These are phyloP conservation scores for Apiospora marii DNA, from an alignment of 2,329 filamentous ascomycete genomes.

Conservation along the genomic window DNA sequence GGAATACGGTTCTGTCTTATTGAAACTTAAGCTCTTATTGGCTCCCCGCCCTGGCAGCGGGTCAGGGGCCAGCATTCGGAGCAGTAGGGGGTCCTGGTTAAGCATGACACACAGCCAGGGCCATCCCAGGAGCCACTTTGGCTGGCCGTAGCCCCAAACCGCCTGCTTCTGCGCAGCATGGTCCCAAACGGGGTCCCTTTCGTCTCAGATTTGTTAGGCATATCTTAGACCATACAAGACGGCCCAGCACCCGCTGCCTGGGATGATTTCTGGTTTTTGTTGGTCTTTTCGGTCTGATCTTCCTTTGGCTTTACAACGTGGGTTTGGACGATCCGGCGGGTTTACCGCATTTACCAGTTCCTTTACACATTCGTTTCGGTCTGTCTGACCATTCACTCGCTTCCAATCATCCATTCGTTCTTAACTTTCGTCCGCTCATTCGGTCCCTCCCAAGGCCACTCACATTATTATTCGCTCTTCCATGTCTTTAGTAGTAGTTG, in stretches of 20 bases:
- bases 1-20: constrained; percentile 17
- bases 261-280: constrained; percentile 10
- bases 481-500: constrained; percentile 23
- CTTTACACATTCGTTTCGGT: constrained; percentile 14
- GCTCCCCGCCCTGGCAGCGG: background rate
- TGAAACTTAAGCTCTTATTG: constrained; percentile 17
- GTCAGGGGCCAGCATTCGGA: background rate
- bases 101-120: constrained; percentile 19
- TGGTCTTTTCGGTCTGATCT: constrained; percentile 17
- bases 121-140: background rate
- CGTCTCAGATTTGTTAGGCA: constrained; percentile 18
- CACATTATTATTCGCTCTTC: background rate
- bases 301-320: constrained; percentile 17
- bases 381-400: constrained; percentile 19
- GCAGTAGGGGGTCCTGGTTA: constrained; percentile 1
- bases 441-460: background rate
- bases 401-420: constrained; percentile 19
- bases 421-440: constrained; percentile 13
- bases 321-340: constrained; percentile 18
- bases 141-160: background rate
- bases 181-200: constrained; percentile 9
- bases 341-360: constrained; percentile 10
- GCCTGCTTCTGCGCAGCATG: constrained; percentile 15
- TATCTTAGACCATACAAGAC: constrained; percentile 22
- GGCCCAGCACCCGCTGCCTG: constrained; percentile 2